These are phyloP conservation scores for Rhizoctonia solani DNA, from an alignment of 1,284 basidiomycete genomes.

Conservation along the genomic window DNA sequence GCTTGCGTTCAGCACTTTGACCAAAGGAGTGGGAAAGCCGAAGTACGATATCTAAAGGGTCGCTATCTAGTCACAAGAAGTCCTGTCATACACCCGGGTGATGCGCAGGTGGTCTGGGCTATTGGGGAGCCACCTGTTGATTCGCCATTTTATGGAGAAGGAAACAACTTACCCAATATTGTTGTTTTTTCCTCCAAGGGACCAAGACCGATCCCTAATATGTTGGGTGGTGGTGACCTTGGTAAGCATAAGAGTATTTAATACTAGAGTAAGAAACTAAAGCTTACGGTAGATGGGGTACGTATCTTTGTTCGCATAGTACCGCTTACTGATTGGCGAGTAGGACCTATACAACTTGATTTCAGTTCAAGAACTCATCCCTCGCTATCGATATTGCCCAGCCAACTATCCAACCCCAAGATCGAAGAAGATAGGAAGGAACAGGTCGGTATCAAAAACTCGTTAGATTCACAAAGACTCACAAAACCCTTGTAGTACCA, in stretches of 20 bases:
- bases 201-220: conserved; percentile 36
- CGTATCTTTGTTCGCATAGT: too few species aligned
- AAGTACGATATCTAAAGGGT: conserved; percentile 23
- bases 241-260: conserved; percentile 17
- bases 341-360: conserved; percentile 40
- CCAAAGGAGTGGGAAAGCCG: conserved; percentile 7
- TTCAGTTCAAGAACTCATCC: conserved; percentile 30
- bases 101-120: conserved; percentile 38
- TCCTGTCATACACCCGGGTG: conserved; percentile 39
- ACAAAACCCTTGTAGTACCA: conserved; percentile 6
- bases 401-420: conserved; percentile 30
- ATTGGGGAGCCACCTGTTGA: conserved; percentile 37
- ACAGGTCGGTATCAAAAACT: neutral
- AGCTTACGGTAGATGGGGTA: conserved; percentile 21
- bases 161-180: conserved; percentile 35
- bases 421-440: conserved; percentile 15
- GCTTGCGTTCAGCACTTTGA: conserved; percentile 35
- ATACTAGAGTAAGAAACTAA: neutral
- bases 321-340: too few species aligned
- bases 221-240: conserved; percentile 40
- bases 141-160: conserved; percentile 36
- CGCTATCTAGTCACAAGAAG: conserved; percentile 37
- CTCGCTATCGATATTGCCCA: conserved; percentile 21
- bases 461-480: neutral
- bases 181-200: conserved; percentile 38